phyloP scores from a whole-genome alignment of 1,284 basidiomycete species.

The Rhodotorula sp. region DNA sequence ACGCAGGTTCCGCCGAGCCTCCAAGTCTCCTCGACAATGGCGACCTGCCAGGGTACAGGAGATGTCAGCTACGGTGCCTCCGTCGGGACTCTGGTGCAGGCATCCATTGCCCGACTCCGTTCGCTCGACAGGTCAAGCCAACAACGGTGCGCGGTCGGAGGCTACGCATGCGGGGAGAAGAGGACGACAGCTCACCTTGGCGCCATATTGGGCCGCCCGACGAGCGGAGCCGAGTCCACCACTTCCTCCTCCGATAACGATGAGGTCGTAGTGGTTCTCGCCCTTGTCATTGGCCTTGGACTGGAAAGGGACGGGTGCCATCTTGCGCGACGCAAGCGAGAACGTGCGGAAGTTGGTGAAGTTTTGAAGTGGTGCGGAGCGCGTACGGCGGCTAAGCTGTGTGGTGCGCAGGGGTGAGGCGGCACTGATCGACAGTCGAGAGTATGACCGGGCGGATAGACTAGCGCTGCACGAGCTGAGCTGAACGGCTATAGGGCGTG shows the following conservation, averaged over 20 bases:
- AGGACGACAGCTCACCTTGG: slow-evolving; percentile 59
- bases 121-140: no score
- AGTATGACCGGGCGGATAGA: no score
- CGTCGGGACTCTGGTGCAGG: background rate
- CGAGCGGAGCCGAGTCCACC: slow-evolving; percentile 76
- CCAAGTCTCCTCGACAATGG: slow-evolving; percentile 75
- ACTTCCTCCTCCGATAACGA: slow-evolving; percentile 80
- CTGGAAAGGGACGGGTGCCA: slow-evolving; percentile 41
- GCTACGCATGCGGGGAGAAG: background rate
- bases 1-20: slow-evolving; percentile 93
- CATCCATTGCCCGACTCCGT: no score
- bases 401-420: background rate
- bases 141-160: background rate
- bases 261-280: slow-evolving; percentile 65
- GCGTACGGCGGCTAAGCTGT: no score
- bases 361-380: background rate
- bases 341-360: slow-evolving; percentile 2
- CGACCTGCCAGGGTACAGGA: background rate
- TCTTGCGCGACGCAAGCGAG: slow-evolving; percentile 15
- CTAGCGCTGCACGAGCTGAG: no score
- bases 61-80: background rate
- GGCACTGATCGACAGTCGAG: background rate
- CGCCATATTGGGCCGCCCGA: slow-evolving; percentile 87
- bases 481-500: no score
- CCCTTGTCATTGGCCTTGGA: slow-evolving; percentile 55